A percentile compares a stretch with the other conserved stretches of the same genome.
Evolutionary conservation across 176 grass and related monocot species (phyloP).

Genomic region (Thalia dealbata): DNA sequence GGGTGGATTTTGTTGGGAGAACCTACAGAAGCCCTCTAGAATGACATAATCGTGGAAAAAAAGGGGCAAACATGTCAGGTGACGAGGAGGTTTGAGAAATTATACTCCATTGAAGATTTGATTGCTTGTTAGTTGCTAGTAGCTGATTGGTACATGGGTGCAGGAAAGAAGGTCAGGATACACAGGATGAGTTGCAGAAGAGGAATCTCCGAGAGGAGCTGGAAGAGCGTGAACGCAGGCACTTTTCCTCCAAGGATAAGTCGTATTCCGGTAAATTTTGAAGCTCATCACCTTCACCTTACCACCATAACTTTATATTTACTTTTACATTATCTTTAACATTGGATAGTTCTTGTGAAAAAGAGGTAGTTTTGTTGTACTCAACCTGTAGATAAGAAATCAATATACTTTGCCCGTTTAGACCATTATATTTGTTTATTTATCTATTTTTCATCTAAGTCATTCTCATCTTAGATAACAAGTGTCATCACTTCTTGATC

Average conservation of each 20-base stretch:
- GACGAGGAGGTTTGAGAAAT: background rate
- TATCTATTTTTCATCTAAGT: too few relatives aligned
- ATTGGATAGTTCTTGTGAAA: background rate
- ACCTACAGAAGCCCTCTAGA: background rate
- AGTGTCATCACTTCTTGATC: background rate
- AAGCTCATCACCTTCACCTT: background rate
- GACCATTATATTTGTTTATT: too few relatives aligned
- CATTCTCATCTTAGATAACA: background rate
- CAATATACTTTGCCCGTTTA: too few relatives aligned
- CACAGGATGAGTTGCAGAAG: conserved; percentile 87
- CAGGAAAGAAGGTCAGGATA: conserved; percentile 94
- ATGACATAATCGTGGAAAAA: background rate
- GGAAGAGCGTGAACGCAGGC: conserved; percentile 81
- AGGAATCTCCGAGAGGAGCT: conserved; percentile 84
- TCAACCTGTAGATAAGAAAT: too few relatives aligned
- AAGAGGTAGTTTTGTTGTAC: background rate
- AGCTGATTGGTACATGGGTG: conserved; percentile 5
- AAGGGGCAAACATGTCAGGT: background rate
- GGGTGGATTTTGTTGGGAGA: background rate
- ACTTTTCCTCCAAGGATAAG: conserved; percentile 90
- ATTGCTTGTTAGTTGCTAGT: background rate
- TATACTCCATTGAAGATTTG: background rate
- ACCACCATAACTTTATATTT: background rate
- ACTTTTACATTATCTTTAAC: background rate
- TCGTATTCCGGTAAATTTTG: conserved; percentile 53